phyloP scores from a whole-genome alignment of 2,329 filamentous ascomycete species.

The Sporothrix brasiliensis region DNA sequence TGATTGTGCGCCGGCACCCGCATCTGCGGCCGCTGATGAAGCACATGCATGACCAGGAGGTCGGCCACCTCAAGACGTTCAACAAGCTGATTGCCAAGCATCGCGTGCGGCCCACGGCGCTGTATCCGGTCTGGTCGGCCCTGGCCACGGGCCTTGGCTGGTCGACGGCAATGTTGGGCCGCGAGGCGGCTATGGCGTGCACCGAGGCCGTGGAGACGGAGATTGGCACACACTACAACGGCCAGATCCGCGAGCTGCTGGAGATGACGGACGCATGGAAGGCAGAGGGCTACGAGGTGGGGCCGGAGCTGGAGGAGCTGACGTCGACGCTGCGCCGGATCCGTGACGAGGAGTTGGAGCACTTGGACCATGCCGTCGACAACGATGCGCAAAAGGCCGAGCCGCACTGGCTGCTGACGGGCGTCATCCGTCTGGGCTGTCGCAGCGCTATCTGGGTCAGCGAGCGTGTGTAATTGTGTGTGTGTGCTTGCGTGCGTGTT shows the following conservation, averaged over 20 bases:
- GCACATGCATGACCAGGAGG: slow-evolving; percentile 98
- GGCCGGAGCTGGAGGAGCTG: slow-evolving; percentile 74
- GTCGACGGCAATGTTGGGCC: slow-evolving; percentile 83
- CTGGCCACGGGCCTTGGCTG: slow-evolving; percentile 83
- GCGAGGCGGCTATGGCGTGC: slow-evolving; percentile 96
- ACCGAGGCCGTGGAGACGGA: slow-evolving; percentile 98
- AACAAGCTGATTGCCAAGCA: slow-evolving; percentile 81
- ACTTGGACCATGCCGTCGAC: slow-evolving; percentile 91
- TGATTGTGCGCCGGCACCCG: slow-evolving; percentile 77
- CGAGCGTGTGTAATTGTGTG: slow-evolving; percentile 55
- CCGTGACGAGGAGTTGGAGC: slow-evolving; percentile 93
- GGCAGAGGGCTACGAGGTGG: slow-evolving; percentile 74
- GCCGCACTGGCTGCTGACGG: slow-evolving; percentile 86
- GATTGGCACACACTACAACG: slow-evolving; percentile 94
- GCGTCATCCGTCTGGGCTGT: slow-evolving; percentile 86
- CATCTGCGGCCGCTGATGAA: slow-evolving; percentile 88
- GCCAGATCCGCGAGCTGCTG: slow-evolving; percentile 79
- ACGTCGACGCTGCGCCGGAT: slow-evolving; percentile 77
- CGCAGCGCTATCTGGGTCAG: slow-evolving; percentile 90
- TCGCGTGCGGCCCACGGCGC: slow-evolving; percentile 85
- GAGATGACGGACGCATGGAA: slow-evolving; percentile 80
- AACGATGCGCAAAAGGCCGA: slow-evolving; percentile 88
- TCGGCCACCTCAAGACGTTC: slow-evolving; percentile 82
- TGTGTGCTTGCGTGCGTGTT: too few relatives aligned
- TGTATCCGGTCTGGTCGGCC: slow-evolving; percentile 87